These are phyloP conservation scores for Helotiales sp. DNA, from an alignment of 2,329 filamentous ascomycete genomes.

Conservation along the genomic window DNA sequence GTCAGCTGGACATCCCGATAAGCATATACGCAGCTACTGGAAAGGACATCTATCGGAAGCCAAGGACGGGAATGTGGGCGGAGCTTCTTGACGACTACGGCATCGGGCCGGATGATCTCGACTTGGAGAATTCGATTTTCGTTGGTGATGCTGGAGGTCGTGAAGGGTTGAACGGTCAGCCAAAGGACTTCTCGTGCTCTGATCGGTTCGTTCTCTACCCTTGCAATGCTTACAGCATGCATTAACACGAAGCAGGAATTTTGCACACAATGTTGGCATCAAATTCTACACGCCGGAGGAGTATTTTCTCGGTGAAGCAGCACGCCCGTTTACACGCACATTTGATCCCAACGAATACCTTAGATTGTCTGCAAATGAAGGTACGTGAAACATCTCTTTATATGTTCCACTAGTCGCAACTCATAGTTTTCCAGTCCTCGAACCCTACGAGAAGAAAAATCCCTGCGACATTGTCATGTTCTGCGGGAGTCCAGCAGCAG, in stretches of 20 bases:
- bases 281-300: conserved; percentile 87
- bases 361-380: conserved; percentile 33
- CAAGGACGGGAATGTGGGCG: conserved; percentile 86
- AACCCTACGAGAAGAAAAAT: conserved; percentile 59
- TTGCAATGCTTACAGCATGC: neutral
- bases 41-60: conserved; percentile 85
- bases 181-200: conserved; percentile 69
- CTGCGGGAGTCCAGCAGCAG: conserved; percentile 85
- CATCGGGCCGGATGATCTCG: conserved; percentile 58
- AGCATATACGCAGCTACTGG: conserved; percentile 85
- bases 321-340: conserved; percentile 67
- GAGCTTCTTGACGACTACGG: conserved; percentile 60
- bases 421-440: conserved; percentile 31
- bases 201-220: conserved; percentile 48
- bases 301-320: conserved; percentile 75
- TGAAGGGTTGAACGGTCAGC: conserved; percentile 50
- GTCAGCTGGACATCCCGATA: conserved; percentile 74
- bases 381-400: conserved; percentile 23
- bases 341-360: conserved; percentile 73
- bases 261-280: conserved; percentile 84
- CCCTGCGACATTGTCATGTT: conserved; percentile 79
- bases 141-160: conserved; percentile 84
- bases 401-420: neutral
- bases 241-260: conserved; percentile 60
- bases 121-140: conserved; percentile 76